Base-by-base conservation (phyloP, 2,329 filamentous ascomycete species). In the Cladosporium oxysporum region DNA sequence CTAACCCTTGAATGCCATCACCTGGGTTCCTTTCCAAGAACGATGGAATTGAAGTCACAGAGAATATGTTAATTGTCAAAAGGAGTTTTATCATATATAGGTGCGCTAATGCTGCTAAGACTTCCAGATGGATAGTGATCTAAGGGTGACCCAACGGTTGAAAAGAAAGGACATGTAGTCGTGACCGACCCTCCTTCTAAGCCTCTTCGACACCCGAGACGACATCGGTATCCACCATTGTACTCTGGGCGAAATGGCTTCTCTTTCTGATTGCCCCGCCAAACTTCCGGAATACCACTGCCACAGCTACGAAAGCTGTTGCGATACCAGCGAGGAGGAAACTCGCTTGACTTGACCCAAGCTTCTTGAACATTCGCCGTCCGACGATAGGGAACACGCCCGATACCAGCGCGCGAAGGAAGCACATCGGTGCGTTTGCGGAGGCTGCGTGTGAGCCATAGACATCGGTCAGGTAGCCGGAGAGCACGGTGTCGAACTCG, bases 371-470 rank as follows among this genome's bases (percentile, higher is more conserved):
- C 79, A 83, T 79, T 31, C 78, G 76, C 0, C 68, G 70, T 1
- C 69, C 78, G 53, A 83, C 80, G 0, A 82, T 70, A 1, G 80
- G 80, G 26, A 82, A 77, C 2, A 72, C 62, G 2, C 77, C 81
- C 0, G 76, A 78, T 1, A 82, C 66, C 1, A 78, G 53, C 0
- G 79, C 77, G 10, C 81, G 73, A 2, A 82, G 52, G 21, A 82
- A 76, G 1, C 77, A 75, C 58, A 82, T 71, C 0, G 80, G 77
- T 1, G 81, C 81, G 29, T 79, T 79, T 1, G 78, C 82, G 55
- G 80, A 82, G 0, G 80, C 79, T 1, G 81, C 79, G 58, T 81
- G 82, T 16, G 76, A 77, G 21, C 79, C 72, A 65, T 83, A 83
- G 26, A 77, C 78, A 69, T 83, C 82, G 0, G 80, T 76, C 11